Conservation (phyloP, 306 rosid species). For the Quercus ilex region DNA sequence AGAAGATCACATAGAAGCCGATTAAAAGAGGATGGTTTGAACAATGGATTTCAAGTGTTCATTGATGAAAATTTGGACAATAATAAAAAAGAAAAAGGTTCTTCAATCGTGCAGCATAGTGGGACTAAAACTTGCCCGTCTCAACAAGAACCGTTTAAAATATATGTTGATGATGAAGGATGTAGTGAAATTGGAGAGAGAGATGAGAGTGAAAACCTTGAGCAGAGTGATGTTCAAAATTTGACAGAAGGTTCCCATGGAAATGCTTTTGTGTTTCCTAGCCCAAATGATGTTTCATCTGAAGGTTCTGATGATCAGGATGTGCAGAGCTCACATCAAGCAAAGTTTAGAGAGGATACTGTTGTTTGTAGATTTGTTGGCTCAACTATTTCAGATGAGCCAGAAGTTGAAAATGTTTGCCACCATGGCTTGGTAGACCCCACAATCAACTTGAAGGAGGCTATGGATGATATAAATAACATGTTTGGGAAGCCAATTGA, state of each 20-base stretch:
- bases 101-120: conserved; percentile 32
- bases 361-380: conserved; percentile 88
- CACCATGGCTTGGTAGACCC: conserved; percentile 98
- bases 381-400: conserved; percentile 73
- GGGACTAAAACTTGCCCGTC: conserved; percentile 33
- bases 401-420: conserved; percentile 85
- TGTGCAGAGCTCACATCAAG: conserved; percentile 29
- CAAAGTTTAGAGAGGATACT: conserved; percentile 87
- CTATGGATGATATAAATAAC: conserved; percentile 91
- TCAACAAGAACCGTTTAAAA: conserved; percentile 52
- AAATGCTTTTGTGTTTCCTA: conserved; percentile 51
- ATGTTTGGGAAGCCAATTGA: conserved; percentile 97
- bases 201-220: conserved; percentile 25
- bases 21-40: conserved; percentile 20
- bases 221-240: conserved; percentile 27
- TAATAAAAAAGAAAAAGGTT: conserved; percentile 20
- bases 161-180: conserved; percentile 67
- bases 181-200: conserved; percentile 17
- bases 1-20: conserved; percentile 42
- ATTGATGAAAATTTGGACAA: conserved; percentile 49
- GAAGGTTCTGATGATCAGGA: conserved; percentile 45
- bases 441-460: conserved; percentile 89
- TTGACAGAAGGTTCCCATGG: conserved; percentile 37
- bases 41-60: conserved; percentile 51
- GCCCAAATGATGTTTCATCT: conserved; percentile 52